Base-by-base conservation (phyloP, 768 basidiomycete species). In the Amanita rimosa region DNA sequence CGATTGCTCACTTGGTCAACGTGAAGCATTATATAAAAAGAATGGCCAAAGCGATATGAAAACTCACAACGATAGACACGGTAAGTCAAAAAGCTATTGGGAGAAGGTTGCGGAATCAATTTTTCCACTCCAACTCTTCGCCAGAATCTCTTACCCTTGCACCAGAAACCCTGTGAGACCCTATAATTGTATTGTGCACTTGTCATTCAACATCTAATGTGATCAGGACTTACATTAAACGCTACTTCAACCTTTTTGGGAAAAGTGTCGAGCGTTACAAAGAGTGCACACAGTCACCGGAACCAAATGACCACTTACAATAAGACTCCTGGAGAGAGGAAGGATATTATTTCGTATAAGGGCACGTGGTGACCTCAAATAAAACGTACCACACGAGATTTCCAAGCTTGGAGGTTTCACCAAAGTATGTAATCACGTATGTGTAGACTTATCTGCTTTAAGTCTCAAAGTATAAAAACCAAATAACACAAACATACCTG, bases 91-190 rank as follows among this genome's bases (percentile, higher is more conserved):
- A 64, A 64, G 53, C 63, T 63, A 24, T 24, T 31, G 26, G 11
- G 46, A 19, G 29, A 22, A 14, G 36, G 5, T 49, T 22, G 41
- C 35, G 19, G 21, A 31, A 27, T 21, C 24, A 41, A n/a, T 38
- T 48, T 14, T 4, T n/a, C 31, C 6, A 3, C n/a, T 19, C 2
- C 19, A 19, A 21, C 6, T 35, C 42, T 19, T 41, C 26, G 34
- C 9, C 17, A 26, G 1, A 39, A 13, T n/a, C 24, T 7, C 49
- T 26, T 46, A 70, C 69, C 68, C 67, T 62, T 78, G 76, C 4
- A 77, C 75, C 41, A 74, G 53, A 44, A 78, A 53, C 22, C 69
- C 70, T 3, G 69, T 74, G 13, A 74, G 57, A 27, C 67, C 71
- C 70, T 71, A 47, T 10, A 48, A 44, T 36, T 16, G 5, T 39